phyloP scores from a whole-genome alignment of 1,284 basidiomycete species.

The Sporisorium graminicola region DNA sequence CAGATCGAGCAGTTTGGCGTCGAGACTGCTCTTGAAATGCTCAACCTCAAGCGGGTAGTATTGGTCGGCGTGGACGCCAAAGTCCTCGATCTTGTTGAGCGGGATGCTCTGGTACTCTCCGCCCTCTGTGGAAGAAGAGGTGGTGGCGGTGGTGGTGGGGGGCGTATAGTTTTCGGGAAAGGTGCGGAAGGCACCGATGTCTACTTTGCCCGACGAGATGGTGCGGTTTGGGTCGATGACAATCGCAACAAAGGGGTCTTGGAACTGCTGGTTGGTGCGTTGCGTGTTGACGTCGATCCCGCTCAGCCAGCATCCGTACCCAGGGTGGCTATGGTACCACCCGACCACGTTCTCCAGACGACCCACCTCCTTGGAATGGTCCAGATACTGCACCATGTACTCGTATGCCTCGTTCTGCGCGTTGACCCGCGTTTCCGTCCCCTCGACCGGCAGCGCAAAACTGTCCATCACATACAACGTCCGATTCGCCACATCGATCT shows the following conservation, averaged over 20 bases:
- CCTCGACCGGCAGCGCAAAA: slow-evolving; percentile 95
- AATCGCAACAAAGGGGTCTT: slow-evolving; percentile 96
- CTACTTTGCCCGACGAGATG: slow-evolving; percentile 95
- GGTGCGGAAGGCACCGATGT: slow-evolving; percentile 97
- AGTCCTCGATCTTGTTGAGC: slow-evolving; percentile 72
- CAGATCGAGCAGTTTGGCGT: slow-evolving; percentile 85
- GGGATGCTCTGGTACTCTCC: slow-evolving; percentile 88
- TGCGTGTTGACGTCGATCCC: slow-evolving; percentile 98
- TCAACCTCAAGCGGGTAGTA: slow-evolving; percentile 95
- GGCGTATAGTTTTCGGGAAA: slow-evolving; percentile 79
- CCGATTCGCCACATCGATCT: slow-evolving; percentile 85
- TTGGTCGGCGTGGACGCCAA: slow-evolving; percentile 93
- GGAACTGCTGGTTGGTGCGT: slow-evolving; percentile 90
- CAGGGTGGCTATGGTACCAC: slow-evolving; percentile 99
- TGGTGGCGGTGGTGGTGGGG: too few relatives aligned
- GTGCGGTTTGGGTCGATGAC: slow-evolving; percentile 99
- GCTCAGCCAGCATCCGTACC: slow-evolving; percentile 98
- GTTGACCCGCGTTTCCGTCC: slow-evolving; percentile 98
- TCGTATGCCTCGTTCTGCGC: slow-evolving; percentile 96
- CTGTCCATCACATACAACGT: slow-evolving; percentile 87
- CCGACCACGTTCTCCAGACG: slow-evolving; percentile 90
- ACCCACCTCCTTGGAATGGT: slow-evolving; percentile 82
- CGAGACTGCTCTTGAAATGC: slow-evolving; percentile 90
- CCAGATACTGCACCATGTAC: slow-evolving; percentile 95
- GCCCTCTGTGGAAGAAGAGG: slow-evolving; percentile 76